Conservation (phyloP, 2,329 filamentous ascomycete genomes). For the Arthrobotrys entomopaga region DNA sequence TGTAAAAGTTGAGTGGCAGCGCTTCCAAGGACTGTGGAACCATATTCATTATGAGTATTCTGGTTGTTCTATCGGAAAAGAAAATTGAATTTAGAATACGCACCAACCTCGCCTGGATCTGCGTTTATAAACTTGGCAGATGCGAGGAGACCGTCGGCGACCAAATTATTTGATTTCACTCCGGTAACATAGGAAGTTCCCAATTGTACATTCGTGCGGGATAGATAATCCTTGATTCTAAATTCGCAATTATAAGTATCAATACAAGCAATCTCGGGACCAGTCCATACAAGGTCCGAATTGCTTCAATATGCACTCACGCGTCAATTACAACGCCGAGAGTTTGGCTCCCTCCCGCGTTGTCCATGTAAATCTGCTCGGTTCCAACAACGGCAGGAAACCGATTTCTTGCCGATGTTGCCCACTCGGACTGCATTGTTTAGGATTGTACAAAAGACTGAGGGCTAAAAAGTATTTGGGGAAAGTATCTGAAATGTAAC, state of each 20-base stretch:
- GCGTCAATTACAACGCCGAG: slow-evolving; percentile 74
- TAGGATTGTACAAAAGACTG: not conserved
- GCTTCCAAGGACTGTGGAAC: slow-evolving; percentile 71
- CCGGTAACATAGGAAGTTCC: slow-evolving; percentile 75
- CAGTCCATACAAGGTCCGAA: no score
- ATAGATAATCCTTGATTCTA: slow-evolving; percentile 74
- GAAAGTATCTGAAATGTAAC: not conserved
- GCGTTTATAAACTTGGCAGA: slow-evolving; percentile 79
- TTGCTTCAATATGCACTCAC: slow-evolving; percentile 63
- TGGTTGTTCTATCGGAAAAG: not conserved
- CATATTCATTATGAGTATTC: not conserved
- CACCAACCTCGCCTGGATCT: slow-evolving; percentile 72
- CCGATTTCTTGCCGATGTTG: slow-evolving; percentile 27
- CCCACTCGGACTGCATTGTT: slow-evolving; percentile 46
- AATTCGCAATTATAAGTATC: no score
- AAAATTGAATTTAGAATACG: not conserved
- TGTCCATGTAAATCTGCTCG: slow-evolving; percentile 69
- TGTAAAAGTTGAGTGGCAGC: slow-evolving; percentile 81
- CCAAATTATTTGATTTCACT: slow-evolving; percentile 70
- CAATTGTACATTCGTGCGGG: slow-evolving; percentile 77
- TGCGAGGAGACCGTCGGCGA: slow-evolving; percentile 71
- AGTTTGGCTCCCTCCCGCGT: slow-evolving; percentile 79
- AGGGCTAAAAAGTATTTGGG: not conserved
- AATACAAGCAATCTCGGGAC: not conserved
- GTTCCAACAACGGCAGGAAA: slow-evolving; percentile 48